Evolutionary conservation across 2,329 filamentous ascomycete species (phyloP).

Genomic region (Lasiodiplodia hormozganensis): DNA sequence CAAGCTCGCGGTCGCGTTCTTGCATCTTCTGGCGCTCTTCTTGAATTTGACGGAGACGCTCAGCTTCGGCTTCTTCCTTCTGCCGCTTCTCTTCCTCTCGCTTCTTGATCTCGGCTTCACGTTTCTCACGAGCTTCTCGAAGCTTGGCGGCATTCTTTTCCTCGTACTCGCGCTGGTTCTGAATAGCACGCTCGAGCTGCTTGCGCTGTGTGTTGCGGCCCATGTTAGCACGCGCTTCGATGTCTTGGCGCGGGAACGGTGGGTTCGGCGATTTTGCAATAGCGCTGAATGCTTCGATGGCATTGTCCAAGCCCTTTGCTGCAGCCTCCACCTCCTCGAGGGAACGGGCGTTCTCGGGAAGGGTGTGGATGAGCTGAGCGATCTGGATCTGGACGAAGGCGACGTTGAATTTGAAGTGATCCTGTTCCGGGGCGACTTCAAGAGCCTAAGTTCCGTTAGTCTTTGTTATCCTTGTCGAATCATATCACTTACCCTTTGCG

Average conservation of each 20-base stretch:
- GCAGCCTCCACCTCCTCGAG: conserved; percentile 83
- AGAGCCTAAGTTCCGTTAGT: conserved; percentile 64
- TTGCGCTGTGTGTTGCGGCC: conserved; percentile 92
- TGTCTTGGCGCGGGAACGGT: conserved; percentile 87
- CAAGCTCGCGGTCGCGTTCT: conserved; percentile 74
- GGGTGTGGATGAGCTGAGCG: conserved; percentile 76
- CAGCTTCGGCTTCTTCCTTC: conserved; percentile 71
- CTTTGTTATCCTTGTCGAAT: conserved; percentile 28
- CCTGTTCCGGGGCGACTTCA: conserved; percentile 77
- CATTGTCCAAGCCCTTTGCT: conserved; percentile 79
- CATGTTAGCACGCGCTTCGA: conserved; percentile 97
- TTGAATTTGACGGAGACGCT: conserved; percentile 80
- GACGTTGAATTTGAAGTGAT: conserved; percentile 96
- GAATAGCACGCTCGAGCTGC: conserved; percentile 84
- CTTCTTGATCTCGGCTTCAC: conserved; percentile 78
- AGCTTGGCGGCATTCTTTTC: conserved; percentile 90
- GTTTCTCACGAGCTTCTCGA: conserved; percentile 76
- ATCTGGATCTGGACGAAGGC: conserved; percentile 97
- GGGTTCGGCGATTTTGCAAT: conserved; percentile 69
- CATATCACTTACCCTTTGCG: conserved; percentile 62
- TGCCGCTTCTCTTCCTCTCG: conserved; percentile 78
- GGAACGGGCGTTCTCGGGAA: conserved; percentile 78
- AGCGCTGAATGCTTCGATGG: conserved; percentile 72
- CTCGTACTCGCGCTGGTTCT: conserved; percentile 89
- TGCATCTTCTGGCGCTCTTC: conserved; percentile 84